Conservation (phyloP, 2,329 filamentous ascomycete genomes). For the Bipolaris oryzae region DNA sequence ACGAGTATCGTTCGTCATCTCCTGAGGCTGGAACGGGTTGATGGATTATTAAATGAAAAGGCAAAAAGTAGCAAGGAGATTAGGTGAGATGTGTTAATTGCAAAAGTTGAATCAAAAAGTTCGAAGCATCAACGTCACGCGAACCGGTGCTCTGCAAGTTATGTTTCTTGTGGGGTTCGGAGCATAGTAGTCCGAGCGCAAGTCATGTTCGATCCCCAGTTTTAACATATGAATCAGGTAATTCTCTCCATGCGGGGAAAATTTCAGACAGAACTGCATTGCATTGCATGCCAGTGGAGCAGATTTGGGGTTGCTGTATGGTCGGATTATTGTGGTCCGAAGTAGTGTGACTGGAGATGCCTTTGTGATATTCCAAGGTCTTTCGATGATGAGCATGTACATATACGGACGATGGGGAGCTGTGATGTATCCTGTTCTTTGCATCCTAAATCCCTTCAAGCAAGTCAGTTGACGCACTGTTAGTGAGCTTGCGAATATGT, state of each 20-base stretch:
- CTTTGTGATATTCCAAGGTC: conserved; percentile 6
- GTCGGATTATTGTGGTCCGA: conserved; percentile 26
- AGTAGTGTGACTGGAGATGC: conserved; percentile 12
- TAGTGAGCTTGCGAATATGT: background rate
- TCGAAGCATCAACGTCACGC: background rate
- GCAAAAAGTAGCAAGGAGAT: background rate
- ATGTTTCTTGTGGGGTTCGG: conserved; percentile 23
- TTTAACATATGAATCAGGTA: conserved; percentile 9
- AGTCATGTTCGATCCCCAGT: conserved; percentile 14
- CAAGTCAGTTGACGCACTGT: background rate
- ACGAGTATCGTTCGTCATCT: conserved; percentile 18
- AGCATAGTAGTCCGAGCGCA: conserved; percentile 25
- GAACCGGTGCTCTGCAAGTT: background rate
- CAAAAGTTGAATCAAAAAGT: background rate
- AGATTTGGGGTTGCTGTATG: conserved; percentile 14
- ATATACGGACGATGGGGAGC: background rate
- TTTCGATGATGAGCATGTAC: conserved; percentile 10
- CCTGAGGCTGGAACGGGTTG: background rate
- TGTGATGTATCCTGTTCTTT: background rate
- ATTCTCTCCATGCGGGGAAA: conserved; percentile 19
- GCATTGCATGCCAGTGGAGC: conserved; percentile 2
- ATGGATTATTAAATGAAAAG: background rate
- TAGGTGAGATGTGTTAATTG: background rate
- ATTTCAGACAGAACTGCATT: conserved; percentile 3
- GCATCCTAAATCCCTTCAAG: background rate